Conservation (phyloP, 1,284 basidiomycete species). For the Rhodotorula sp. region DNA sequence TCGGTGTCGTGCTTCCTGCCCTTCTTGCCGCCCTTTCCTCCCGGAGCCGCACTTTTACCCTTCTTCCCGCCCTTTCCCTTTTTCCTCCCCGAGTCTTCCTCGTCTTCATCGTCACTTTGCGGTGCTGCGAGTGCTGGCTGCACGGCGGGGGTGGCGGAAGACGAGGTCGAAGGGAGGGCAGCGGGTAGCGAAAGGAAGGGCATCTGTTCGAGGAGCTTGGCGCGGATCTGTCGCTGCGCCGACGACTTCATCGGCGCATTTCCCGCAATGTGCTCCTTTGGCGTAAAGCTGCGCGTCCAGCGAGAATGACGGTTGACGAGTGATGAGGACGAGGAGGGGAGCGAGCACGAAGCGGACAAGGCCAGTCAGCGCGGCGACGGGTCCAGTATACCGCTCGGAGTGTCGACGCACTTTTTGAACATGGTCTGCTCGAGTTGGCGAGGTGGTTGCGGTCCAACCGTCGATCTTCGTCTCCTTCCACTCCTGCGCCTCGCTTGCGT, state of each 20-base stretch:
- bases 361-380: not conserved
- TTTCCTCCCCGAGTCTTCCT: slow-evolving; percentile 45
- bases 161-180: slow-evolving; percentile 16
- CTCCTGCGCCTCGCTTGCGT: not conserved
- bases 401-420: slow-evolving; percentile 49
- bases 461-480: not conserved
- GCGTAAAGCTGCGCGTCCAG: slow-evolving; percentile 64
- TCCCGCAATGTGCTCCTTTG: slow-evolving; percentile 81
- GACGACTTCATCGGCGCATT: slow-evolving; percentile 96
- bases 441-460: not conserved
- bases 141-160: not conserved
- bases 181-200: slow-evolving; percentile 58
- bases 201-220: slow-evolving; percentile 77
- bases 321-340: not conserved
- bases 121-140: slow-evolving; percentile 6
- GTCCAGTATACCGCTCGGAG: not conserved
- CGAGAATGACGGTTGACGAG: not conserved
- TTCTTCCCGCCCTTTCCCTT: slow-evolving; percentile 53
- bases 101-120: slow-evolving; percentile 6
- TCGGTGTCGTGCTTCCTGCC: slow-evolving; percentile 50
- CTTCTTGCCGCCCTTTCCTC: slow-evolving; percentile 44
- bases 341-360: not conserved
- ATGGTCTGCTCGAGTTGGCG: slow-evolving; percentile 29
- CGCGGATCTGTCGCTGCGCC: slow-evolving; percentile 83
- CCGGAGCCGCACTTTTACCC: slow-evolving; percentile 47